These are phyloP conservation scores for Tolypocladium guangdongense DNA, from an alignment of 2,329 filamentous ascomycete species.

Conservation along the genomic window DNA sequence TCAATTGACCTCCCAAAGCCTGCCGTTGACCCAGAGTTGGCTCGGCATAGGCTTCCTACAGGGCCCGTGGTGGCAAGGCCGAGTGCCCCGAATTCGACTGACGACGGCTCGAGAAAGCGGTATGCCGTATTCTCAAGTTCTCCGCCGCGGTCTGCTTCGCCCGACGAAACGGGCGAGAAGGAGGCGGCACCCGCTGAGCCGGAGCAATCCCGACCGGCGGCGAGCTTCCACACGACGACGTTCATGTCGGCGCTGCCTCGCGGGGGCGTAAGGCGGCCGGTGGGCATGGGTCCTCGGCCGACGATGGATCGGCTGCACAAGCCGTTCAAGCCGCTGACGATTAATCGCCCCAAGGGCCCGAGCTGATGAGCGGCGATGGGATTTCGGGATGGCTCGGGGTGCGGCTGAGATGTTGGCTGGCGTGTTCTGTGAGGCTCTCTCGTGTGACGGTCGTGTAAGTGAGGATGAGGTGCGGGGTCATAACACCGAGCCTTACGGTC, in stretches of 20 bases:
- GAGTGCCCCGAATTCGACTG: slow-evolving; percentile 12
- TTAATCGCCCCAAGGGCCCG: slow-evolving; percentile 28
- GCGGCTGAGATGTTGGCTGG: neutral
- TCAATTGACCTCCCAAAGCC: slow-evolving; percentile 6
- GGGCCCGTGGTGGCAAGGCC: slow-evolving; percentile 24
- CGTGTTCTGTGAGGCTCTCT: neutral
- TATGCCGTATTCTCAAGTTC: slow-evolving; percentile 52
- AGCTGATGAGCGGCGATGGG: neutral
- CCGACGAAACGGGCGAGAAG: slow-evolving; percentile 10
- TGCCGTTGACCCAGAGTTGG: slow-evolving; percentile 18
- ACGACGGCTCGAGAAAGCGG: slow-evolving; percentile 23
- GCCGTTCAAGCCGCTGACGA: slow-evolving; percentile 47
- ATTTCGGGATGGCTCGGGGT: neutral
- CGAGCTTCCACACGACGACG: slow-evolving; percentile 42
- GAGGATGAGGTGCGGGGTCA: neutral
- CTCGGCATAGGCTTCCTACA: slow-evolving; percentile 30
- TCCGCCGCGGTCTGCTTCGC: slow-evolving; percentile 24
- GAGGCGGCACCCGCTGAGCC: slow-evolving; percentile 12
- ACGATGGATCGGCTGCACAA: slow-evolving; percentile 40
- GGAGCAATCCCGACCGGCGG: slow-evolving; percentile 20
- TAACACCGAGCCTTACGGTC: slow-evolving; percentile 8
- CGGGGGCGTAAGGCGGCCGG: slow-evolving; percentile 31
- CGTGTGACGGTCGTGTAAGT: neutral
- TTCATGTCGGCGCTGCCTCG: slow-evolving; percentile 27
- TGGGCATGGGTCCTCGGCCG: slow-evolving; percentile 32